These are phyloP conservation scores for Croton laevigatus DNA, from an alignment of 441 rosid genomes.

Conservation along the genomic window DNA sequence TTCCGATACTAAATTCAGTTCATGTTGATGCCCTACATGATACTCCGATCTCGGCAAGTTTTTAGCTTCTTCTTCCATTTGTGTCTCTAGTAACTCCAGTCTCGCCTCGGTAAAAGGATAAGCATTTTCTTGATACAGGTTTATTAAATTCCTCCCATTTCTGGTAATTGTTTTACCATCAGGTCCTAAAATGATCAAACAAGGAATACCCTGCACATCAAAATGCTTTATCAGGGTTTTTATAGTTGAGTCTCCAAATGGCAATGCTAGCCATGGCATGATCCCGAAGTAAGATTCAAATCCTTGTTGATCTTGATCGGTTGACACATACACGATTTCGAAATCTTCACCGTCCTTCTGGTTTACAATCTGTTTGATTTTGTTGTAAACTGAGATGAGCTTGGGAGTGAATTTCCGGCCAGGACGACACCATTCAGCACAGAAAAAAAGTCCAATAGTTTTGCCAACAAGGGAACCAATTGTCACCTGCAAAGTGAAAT, in stretches of 20 bases:
- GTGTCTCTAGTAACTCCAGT: slow-evolving; percentile 36
- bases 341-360: slow-evolving; percentile 31
- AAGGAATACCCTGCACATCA: slow-evolving; percentile 51
- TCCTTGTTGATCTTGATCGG: slow-evolving; percentile 36
- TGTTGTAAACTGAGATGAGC: slow-evolving; percentile 45
- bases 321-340: slow-evolving; percentile 49
- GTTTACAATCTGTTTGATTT: slow-evolving; percentile 34
- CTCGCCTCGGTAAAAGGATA: slow-evolving; percentile 53
- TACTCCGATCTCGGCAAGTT: slow-evolving; percentile 36
- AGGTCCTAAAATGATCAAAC: slow-evolving; percentile 49
- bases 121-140: slow-evolving; percentile 49
- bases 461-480: slow-evolving; percentile 45
- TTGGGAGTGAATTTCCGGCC: slow-evolving; percentile 50
- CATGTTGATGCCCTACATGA: slow-evolving; percentile 51
- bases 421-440: slow-evolving; percentile 59
- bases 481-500: slow-evolving; percentile 35
- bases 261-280: slow-evolving; percentile 65
- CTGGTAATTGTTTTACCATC: slow-evolving; percentile 59
- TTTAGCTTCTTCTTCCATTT: slow-evolving; percentile 51
- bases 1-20: slow-evolving; percentile 50
- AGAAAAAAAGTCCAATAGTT: slow-evolving; percentile 55
- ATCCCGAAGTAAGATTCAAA: slow-evolving; percentile 36
- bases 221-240: slow-evolving; percentile 40
- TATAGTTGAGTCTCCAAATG: slow-evolving; percentile 40
- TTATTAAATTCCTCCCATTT: slow-evolving; percentile 47